Base-by-base conservation (phyloP, 306 rosid species). In the Casuarina cunninghamiana region DNA sequence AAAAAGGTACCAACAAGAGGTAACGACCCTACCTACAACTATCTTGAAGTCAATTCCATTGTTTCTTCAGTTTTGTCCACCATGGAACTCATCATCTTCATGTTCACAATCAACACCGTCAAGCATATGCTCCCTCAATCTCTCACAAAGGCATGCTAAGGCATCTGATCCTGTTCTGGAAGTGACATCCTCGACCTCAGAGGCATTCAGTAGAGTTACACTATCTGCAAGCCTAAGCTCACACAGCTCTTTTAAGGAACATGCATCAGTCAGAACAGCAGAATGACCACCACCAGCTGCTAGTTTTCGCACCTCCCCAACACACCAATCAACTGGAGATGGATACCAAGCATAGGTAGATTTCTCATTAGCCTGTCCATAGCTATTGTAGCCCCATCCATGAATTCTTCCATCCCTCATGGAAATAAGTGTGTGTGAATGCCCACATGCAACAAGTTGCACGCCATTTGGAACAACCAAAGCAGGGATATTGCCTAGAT, bases 241-340 rank as follows among this genome's bases (percentile, higher is more conserved):
- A 69, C 97, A 94, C 87, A 94, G 76, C 81, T 94, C 97, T 87
- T 94, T 94, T 72, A 94, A 89, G 65, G 97, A 90, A 84, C 84
- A 90, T 71, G 98, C 97, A 79, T 94, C 97, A 2, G 98, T 94
- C 85, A 94, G 79, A 77, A 90, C 97, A 50, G 97, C 97, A 42
- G 98, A 94, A 88, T 94, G 97, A 46, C 98, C 98, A 49, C 98
- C 97, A 65, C 98, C 98, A 72, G 98, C 98, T 65, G 94, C 97
- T 77, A 94, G 88, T 88, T 94, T 94, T 48, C 93, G 88, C 53
- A 94, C 97, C 81, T 88, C 95, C 75, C 98, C 98, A 54, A 94
- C 91, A 32, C 98, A 94, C 98, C 98, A 94, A 81, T 94, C 98
- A 79, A 94, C 85, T 0, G 98, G 97, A 43, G 98, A 94, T 44